Evolutionary conservation across 495 filamentous ascomycete species (phyloP), one percentile per base, ranked within the genome.

Genomic region (Chaetomium cochliodes): DNA sequence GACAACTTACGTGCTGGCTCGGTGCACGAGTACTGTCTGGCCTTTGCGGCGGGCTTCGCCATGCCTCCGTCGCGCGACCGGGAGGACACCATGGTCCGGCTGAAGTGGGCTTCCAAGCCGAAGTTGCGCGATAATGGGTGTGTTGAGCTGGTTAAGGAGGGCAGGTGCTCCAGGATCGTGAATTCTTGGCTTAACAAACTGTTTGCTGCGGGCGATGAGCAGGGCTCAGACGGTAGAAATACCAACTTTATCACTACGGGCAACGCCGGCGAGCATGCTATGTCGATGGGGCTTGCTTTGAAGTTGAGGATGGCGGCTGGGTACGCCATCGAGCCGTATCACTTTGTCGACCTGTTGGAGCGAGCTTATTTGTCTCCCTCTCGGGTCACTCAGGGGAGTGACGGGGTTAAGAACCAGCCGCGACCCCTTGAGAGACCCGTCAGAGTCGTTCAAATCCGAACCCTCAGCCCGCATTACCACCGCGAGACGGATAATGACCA

Each of bases 301-400:
- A 73, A 67, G 61, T 51, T 72, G 51, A 39, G 65, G 26, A 23
- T 67, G 58, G 73, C 72, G 5, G 68, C 68, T 57, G 73, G 73
- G 25, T 75, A 75, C 46, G 72, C 72, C 58, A 69, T 75, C 54
- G 73, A 75, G 65, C 72, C 73, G 8, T 75, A 70, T 30, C 73
- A 75, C 42, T 71, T 64, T 30, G 50, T 74, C 22, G 70, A 74
- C 22, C 52, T 74, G 30, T 50, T 75, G 16, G 22, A 65, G 16
- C 58, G 59, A 18, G 50, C 30, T 1, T 50, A 49, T 33, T 26
- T 53, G 5, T 22, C 28, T 30, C 8, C 30, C 51, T 23, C 13
- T n/a, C 44, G 58, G 15, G 23, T 2, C 30, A 9, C 22, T 12
- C 49, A 51, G 3, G 22, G 49, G 8, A 47, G 18, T n/a, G n/a